Evolutionary conservation across 306 rosid genomes (phyloP).

Genomic region (Carpinus viminea): DNA sequence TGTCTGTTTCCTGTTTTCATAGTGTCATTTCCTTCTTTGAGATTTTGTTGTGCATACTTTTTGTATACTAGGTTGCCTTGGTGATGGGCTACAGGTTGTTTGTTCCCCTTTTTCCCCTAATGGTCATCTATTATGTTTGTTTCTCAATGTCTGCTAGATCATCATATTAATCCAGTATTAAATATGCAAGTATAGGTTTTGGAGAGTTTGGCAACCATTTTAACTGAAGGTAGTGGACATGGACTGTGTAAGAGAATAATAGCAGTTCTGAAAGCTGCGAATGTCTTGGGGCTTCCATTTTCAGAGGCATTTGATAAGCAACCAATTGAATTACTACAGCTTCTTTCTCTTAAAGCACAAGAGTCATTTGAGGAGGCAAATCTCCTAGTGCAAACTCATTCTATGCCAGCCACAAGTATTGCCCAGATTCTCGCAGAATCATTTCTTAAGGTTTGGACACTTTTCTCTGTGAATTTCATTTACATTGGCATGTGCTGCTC

Average conservation of each 20-base stretch:
- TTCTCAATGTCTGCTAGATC: constrained; percentile 15
- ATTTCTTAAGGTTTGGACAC: constrained; percentile 74
- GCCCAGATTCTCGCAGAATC: constrained; percentile 99
- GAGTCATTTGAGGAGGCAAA: constrained; percentile 96
- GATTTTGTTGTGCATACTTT: constrained; percentile 5
- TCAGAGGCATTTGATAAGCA: constrained; percentile 88
- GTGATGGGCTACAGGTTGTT: background rate
- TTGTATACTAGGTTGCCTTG: constrained; percentile 2
- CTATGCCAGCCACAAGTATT: constrained; percentile 83
- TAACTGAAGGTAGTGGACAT: constrained; percentile 82
- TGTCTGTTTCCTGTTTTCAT: background rate
- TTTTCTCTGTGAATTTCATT: constrained; percentile 5
- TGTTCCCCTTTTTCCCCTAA: background rate
- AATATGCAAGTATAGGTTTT: constrained; percentile 56
- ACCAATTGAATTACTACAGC: constrained; percentile 88
- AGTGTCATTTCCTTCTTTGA: background rate
- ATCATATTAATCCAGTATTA: constrained; percentile 23
- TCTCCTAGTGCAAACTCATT: constrained; percentile 81
- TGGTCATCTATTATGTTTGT: background rate
- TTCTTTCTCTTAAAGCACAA: constrained; percentile 96
- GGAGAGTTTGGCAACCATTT: constrained; percentile 68
- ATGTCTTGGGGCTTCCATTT: constrained; percentile 73
- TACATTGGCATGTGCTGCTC: background rate
- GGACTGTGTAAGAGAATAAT: constrained; percentile 87
- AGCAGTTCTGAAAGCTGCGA: constrained; percentile 87